Evolutionary conservation across 805 yeast genomes (phyloP), one percentile per base, ranked within the genome.

Genomic region (Candida suzukii): DNA sequence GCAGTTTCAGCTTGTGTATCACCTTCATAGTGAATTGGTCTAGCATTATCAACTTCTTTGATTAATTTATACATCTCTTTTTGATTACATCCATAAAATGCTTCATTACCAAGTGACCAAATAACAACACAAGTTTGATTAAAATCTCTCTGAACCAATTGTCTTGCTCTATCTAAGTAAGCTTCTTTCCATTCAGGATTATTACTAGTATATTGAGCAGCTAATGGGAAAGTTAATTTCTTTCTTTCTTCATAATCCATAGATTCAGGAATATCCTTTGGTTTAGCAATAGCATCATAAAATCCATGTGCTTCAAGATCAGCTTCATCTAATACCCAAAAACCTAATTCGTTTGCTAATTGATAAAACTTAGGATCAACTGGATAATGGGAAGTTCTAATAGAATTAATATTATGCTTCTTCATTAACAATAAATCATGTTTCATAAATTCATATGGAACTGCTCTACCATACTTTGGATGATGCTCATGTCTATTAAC

Each of bases 61-160:
- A 58, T 45, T 41, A 51, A 50, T 4, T 51, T 46, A 32, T 52
- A 53, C 65, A 64, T 63, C 10, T 44, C 49, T 4, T 38, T 46
- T 41, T 60, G 66, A 40, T 64, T 64, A 20, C 37, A 38, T 12
- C 68, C 68, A 41, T 49, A 61, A 41, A 59, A 60, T 2, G 67
- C 47, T 46, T 64, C 68, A 42, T 64, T 64, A 10, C 68, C 68
- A n/a, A 64, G 53, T 4, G 68, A 64, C 67, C 67, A 64, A 37
- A 63, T 58, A 20, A 63, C 45, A 10, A 63, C 57, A 19, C 57
- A 57, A 3, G 68, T 60, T 31, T 61, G 66, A 39, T 60, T 61
- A 20, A 53, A 46, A 42, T 64, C 68, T 21, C 68, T 49, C 37
- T 50, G 45, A 2, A 61, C 60, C 33, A 63, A 44, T 36, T 55